Evolutionary conservation across 2,329 filamentous ascomycete species (phyloP), one percentile per base, ranked within the genome.

Genomic region (Westerdykella ornata): DNA sequence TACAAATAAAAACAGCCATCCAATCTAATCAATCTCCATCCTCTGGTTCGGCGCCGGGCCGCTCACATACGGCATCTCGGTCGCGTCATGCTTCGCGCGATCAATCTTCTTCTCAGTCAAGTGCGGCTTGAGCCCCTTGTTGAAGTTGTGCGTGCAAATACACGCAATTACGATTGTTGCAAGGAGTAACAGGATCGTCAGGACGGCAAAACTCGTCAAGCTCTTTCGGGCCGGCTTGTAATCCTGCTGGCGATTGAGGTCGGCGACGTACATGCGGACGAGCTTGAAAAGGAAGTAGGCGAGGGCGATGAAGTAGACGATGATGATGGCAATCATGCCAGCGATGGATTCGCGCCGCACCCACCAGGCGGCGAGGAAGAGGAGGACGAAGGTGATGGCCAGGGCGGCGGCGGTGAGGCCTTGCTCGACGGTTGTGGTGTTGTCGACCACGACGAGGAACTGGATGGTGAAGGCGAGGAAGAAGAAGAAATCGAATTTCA

Each of bases 401-500:
- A 98, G 85, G 18, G 90, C 92, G 46, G 84, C 85, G 36, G 92
- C 81, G 6, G 94, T 98, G 39, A 97, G 74, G 41, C 78, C 84
- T 56, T 92, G 87, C 66, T 98, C 92, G 56, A 80, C 72, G 47
- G 83, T 77, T 36, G 76, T 76, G 18, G 73, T 75, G 49, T 77
- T 72, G 45, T 73, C 77, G 45, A 98, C 88, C 44, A 97, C 85
- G 55, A 98, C 90, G 40, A 97, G 78, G 67, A 98, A 98, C 63
- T 98, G 92, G 35, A 98, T 87, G 5, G 92, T 97, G 67, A 98
- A 98, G 41, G 90, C 92, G 38, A 98, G 80, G 76, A 98, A 98
- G 75, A 98, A 97, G 80, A 98, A 98, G 70, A 98, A 97, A 70
- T 98, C 92, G 66, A 98, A 98, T 69, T 98, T 98, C 51, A 98